These are phyloP conservation scores for Nicotiana tomentosiformis DNA, from an alignment of 257 asterid species.

Conservation along the genomic window DNA sequence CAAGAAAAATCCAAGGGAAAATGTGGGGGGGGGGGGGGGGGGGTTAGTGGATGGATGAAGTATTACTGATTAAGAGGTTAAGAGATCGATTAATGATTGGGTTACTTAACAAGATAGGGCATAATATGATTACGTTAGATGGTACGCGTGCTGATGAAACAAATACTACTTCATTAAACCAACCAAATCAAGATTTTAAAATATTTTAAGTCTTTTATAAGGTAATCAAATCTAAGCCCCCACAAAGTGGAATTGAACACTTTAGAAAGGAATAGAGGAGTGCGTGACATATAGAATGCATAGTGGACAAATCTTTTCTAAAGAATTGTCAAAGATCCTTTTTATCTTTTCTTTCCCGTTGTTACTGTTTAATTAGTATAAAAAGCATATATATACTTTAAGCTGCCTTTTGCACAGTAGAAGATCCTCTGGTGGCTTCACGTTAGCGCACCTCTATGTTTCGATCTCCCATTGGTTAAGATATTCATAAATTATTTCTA, in stretches of 20 bases:
- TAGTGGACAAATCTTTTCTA: slow-evolving; percentile 10
- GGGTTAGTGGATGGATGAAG: not conserved
- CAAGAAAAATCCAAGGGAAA: not conserved
- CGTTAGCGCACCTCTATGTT: slow-evolving; percentile 20
- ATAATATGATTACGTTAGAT: not conserved
- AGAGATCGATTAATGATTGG: not conserved
- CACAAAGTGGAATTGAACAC: not conserved
- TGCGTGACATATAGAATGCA: slow-evolving; percentile 13
- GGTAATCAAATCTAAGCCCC: not conserved
- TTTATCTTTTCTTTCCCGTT: too few species aligned
- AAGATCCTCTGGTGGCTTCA: slow-evolving; percentile 50
- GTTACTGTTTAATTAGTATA: slow-evolving; percentile 16
- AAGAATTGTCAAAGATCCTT: slow-evolving; percentile 30
- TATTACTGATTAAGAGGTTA: not conserved
- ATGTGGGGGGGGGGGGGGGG: not conserved
- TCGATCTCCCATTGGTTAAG: slow-evolving; percentile 23
- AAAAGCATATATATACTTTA: slow-evolving; percentile 59
- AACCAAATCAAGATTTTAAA: not conserved
- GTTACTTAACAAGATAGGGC: not conserved
- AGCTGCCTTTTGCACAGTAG: slow-evolving; percentile 42
- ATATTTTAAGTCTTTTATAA: not conserved
- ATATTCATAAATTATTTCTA: not conserved
- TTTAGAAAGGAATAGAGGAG: not conserved
- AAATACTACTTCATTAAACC: not conserved
- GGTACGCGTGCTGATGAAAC: not conserved